These are phyloP conservation scores for Calonectria hawksworthii DNA, from an alignment of 2,329 filamentous ascomycete genomes.

Conservation along the genomic window DNA sequence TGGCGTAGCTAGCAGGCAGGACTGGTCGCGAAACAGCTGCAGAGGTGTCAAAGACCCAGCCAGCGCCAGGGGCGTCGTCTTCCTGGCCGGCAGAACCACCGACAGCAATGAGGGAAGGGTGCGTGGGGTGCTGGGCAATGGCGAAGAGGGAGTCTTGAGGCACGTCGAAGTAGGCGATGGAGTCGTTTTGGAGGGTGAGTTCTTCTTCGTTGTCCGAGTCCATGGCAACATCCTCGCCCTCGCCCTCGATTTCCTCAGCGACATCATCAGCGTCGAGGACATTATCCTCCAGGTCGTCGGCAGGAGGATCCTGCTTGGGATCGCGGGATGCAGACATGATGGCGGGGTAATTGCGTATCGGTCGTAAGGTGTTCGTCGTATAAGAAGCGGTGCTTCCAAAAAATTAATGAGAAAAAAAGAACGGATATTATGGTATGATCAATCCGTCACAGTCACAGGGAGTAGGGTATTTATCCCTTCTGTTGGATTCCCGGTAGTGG, in stretches of 20 bases:
- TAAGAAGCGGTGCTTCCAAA: neutral
- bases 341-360: constrained; percentile 39
- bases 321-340: constrained; percentile 51
- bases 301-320: constrained; percentile 25
- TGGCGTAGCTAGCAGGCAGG: constrained; percentile 82
- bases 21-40: constrained; percentile 75
- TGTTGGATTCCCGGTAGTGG: neutral
- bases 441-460: neutral
- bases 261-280: constrained; percentile 72
- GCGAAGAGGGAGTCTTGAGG: constrained; percentile 95
- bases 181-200: constrained; percentile 90
- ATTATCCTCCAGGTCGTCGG: constrained; percentile 47
- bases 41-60: constrained; percentile 85
- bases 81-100: constrained; percentile 78
- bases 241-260: constrained; percentile 78
- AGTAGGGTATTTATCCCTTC: constrained; percentile 16
- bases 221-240: constrained; percentile 82
- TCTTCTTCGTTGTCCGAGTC: constrained; percentile 85
- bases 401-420: neutral
- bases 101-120: constrained; percentile 84
- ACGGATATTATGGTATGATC: neutral
- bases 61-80: constrained; percentile 78
- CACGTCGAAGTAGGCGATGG: constrained; percentile 89
- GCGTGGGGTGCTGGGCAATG: constrained; percentile 90
- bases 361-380: neutral